A percentile compares a stretch with the other conserved stretches of the same genome.
Conservation (phyloP, 1,284 basidiomycete genomes). For the Porogramme epimiltina region DNA sequence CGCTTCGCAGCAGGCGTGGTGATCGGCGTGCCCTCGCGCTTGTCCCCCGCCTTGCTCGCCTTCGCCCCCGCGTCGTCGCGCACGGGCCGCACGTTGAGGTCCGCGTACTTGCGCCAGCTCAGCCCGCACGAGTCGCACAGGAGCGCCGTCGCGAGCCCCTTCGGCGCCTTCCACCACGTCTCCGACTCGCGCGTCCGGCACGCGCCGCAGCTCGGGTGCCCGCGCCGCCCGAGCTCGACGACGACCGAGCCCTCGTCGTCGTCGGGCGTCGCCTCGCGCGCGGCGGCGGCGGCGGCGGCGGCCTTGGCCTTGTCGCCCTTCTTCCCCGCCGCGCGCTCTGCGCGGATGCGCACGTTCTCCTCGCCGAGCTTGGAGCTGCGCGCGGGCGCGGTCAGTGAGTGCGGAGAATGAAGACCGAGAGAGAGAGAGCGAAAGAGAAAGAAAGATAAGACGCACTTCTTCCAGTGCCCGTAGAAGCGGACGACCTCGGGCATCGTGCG, state of each 20-base stretch:
- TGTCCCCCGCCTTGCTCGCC: conserved; percentile 48
- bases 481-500: conserved; percentile 78
- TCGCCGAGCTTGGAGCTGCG: conserved; percentile 69
- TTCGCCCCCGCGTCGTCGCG: conserved; percentile 62
- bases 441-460: conserved; percentile 53
- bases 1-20: conserved; percentile 63
- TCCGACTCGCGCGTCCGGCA: conserved; percentile 77
- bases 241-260: conserved; percentile 75
- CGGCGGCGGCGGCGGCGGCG: conserved; percentile 15
- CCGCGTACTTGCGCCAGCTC: conserved; percentile 89
- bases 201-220: conserved; percentile 68
- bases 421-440: background rate
- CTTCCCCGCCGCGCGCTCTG: conserved; percentile 43
- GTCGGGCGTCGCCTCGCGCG: conserved; percentile 42
- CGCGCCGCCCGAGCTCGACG: conserved; percentile 51
- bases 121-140: conserved; percentile 83
- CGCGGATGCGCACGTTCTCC: conserved; percentile 57
- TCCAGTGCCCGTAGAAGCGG: conserved; percentile 85
- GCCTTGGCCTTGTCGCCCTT: conserved; percentile 35
- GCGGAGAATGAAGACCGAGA: background rate
- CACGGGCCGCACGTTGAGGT: conserved; percentile 71
- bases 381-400: background rate
- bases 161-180: conserved; percentile 87
- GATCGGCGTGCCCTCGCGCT: conserved; percentile 80
- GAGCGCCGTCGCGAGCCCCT: conserved; percentile 68